These are phyloP conservation scores for Abrus pulchellus DNA, from an alignment of 306 rosid genomes.

Conservation along the genomic window DNA sequence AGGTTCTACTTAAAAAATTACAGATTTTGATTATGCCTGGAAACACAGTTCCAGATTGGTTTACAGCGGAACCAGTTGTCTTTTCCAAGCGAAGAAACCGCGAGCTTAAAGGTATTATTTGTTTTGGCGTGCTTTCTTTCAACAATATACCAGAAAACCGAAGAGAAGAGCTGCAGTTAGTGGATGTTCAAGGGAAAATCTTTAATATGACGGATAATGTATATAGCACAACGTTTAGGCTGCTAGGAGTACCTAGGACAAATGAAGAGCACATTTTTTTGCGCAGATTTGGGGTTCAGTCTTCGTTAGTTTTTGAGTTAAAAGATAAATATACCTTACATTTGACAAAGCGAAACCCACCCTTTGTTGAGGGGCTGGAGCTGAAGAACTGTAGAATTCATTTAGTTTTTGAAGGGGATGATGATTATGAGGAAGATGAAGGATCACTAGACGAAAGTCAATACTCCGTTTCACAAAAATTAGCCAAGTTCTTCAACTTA, in stretches of 20 bases:
- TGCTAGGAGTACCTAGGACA: slow-evolving; percentile 56
- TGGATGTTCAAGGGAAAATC: slow-evolving; percentile 57
- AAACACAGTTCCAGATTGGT: slow-evolving; percentile 66
- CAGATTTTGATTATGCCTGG: slow-evolving; percentile 62
- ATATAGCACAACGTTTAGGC: slow-evolving; percentile 44
- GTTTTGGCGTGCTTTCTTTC: slow-evolving; percentile 61
- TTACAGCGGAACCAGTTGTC: slow-evolving; percentile 50
- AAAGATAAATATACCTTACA: slow-evolving; percentile 49
- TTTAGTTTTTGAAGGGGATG: slow-evolving; percentile 45
- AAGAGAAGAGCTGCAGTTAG: slow-evolving; percentile 40
- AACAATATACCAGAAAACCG: slow-evolving; percentile 43
- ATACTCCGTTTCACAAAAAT: slow-evolving; percentile 42
- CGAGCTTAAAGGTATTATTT: slow-evolving; percentile 48
- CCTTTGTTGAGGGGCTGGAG: not conserved
- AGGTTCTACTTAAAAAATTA: slow-evolving; percentile 58
- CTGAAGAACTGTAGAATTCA: slow-evolving; percentile 38
- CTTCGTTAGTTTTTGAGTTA: slow-evolving; percentile 45
- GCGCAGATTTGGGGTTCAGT: slow-evolving; percentile 43
- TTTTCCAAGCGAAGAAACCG: slow-evolving; percentile 53
- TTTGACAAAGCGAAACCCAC: slow-evolving; percentile 40
- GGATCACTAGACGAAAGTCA: slow-evolving; percentile 37
- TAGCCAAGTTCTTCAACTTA: slow-evolving; percentile 45
- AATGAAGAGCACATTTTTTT: slow-evolving; percentile 60
- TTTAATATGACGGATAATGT: slow-evolving; percentile 47
- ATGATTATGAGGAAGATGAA: slow-evolving; percentile 50